These are phyloP conservation scores for Geotrichum cucujoidarum DNA, from an alignment of 1,139 yeast species.

Conservation along the genomic window DNA sequence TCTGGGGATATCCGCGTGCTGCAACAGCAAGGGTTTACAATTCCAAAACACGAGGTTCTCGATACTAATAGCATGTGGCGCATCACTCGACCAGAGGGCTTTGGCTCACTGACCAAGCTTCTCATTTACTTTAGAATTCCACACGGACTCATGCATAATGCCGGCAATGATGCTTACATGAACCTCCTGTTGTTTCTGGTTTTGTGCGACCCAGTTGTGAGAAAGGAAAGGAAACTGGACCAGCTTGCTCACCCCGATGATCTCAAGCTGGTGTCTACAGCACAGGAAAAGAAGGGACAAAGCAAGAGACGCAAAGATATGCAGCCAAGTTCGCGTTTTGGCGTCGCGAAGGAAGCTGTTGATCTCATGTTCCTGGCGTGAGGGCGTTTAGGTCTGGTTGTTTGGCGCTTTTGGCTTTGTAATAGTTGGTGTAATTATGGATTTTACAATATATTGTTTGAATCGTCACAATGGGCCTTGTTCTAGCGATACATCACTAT, in stretches of 20 bases:
- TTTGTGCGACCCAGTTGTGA: constrained; percentile 50
- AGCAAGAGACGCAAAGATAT: background rate
- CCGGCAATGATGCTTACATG: constrained; percentile 75
- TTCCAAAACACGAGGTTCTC: constrained; percentile 41
- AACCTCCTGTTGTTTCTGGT: constrained; percentile 53
- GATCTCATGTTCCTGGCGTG: constrained; percentile 10
- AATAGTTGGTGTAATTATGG: no score
- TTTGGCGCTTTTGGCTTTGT: no score
- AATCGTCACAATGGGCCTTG: no score
- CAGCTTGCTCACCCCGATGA: constrained; percentile 8
- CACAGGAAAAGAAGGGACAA: constrained; percentile 5
- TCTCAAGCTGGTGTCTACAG: background rate
- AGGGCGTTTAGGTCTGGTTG: no score
- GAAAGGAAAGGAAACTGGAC: constrained; percentile 37
- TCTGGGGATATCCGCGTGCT: constrained; percentile 60
- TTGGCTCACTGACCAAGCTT: constrained; percentile 49
- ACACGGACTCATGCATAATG: constrained; percentile 64
- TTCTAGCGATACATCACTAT: no score
- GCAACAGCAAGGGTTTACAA: constrained; percentile 42
- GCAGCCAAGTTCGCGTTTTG: constrained; percentile 3
- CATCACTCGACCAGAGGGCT: constrained; percentile 33
- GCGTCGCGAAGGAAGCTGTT: constrained; percentile 3
- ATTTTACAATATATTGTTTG: no score
- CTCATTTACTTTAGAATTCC: constrained; percentile 53
- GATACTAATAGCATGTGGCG: constrained; percentile 56